phyloP scores from a whole-genome alignment of 2,329 filamentous ascomycete species.

The Xylaria sp. region DNA sequence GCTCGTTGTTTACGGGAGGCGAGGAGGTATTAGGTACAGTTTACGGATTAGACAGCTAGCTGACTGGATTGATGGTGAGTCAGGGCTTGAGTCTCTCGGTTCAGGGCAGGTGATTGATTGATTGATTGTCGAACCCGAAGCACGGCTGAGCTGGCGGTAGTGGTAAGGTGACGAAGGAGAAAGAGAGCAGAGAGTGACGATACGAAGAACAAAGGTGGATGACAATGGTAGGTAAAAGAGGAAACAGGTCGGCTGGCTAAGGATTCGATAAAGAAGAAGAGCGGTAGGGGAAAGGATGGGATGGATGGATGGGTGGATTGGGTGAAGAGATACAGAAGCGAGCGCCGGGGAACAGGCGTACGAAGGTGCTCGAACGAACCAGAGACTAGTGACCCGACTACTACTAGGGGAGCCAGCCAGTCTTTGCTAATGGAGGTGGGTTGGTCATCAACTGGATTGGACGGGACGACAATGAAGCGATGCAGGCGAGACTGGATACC shows the following conservation, averaged over 20 bases:
- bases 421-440: constrained; percentile 31
- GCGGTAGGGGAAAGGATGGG: constrained; percentile 38
- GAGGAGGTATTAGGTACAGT: constrained; percentile 37
- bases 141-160: constrained; percentile 32
- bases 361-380: constrained; percentile 30
- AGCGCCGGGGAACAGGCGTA: constrained; percentile 15
- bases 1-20: constrained; percentile 26
- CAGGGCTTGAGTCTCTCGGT: constrained; percentile 37
- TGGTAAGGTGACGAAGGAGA: constrained; percentile 31
- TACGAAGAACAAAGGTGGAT: constrained; percentile 41
- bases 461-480: constrained; percentile 43
- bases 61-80: constrained; percentile 28
- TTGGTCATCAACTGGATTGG: constrained; percentile 36
- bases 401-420: constrained; percentile 5
- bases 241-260: constrained; percentile 31
- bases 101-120: constrained; percentile 26
- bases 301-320: constrained; percentile 36
- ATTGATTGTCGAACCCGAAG: constrained; percentile 34
- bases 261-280: constrained; percentile 40
- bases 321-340: constrained; percentile 22
- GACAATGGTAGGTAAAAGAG: constrained; percentile 31
- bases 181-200: constrained; percentile 44
- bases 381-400: constrained; percentile 4
- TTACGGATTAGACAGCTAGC: constrained; percentile 31
- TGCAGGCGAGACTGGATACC: constrained; percentile 34